These are phyloP conservation scores for Kuraishia hungarica DNA, from an alignment of 805 yeast genomes.

Conservation along the genomic window DNA sequence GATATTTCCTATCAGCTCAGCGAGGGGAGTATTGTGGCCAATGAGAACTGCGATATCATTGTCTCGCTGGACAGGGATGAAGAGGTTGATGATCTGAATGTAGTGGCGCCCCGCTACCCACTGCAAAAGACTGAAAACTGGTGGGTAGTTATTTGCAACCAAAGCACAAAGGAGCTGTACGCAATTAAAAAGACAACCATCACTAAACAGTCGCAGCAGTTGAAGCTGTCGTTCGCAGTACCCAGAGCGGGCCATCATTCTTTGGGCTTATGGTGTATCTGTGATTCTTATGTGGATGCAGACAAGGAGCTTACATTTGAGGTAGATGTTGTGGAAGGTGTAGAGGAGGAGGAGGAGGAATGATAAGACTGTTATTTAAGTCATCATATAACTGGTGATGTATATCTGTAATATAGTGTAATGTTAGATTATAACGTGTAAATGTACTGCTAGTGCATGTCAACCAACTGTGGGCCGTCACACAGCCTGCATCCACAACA, in stretches of 20 bases:
- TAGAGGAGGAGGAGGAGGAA: constrained; percentile 15
- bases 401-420: background rate
- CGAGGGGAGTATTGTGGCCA: constrained; percentile 31
- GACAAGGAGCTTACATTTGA: constrained; percentile 70
- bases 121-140: constrained; percentile 54
- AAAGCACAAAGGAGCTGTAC: constrained; percentile 47
- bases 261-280: constrained; percentile 73
- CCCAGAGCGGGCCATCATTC: constrained; percentile 54
- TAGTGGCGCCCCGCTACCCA: constrained; percentile 54
- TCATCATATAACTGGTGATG: background rate
- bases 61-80: constrained; percentile 64
- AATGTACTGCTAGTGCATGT: too few relatives aligned
- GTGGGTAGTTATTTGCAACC: constrained; percentile 87
- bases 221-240: constrained; percentile 46
- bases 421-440: background rate
- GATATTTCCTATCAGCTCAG: constrained; percentile 54
- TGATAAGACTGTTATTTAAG: background rate
- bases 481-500: too few relatives aligned
- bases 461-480: too few relatives aligned
- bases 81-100: constrained; percentile 56
- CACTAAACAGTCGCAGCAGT: constrained; percentile 39
- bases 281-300: constrained; percentile 89
- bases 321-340: constrained; percentile 31
- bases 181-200: constrained; percentile 63
- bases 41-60: constrained; percentile 35